Evolutionary conservation across 331 rosid genomes (phyloP), one percentile per base, ranked within the genome.

Genomic region (Rosa hybrid): DNA sequence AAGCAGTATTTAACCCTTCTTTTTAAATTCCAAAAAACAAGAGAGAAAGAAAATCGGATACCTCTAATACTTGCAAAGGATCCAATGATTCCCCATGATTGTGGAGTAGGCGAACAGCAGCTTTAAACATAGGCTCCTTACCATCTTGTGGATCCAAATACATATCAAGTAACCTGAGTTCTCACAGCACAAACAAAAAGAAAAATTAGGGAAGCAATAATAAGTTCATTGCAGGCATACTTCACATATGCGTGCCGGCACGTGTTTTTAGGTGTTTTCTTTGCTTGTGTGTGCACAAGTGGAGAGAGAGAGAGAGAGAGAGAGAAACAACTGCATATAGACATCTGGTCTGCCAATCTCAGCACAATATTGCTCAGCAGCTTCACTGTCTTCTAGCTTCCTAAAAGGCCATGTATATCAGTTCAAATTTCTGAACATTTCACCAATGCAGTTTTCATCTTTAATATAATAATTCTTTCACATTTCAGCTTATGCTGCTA

Each of bases 351-450:
- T 89, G 78, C 99, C 99, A 87, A 96, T 93, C 78, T 93, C 99
- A 63, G 97, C 97, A 91, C 99, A 96, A 84, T 96, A 96, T 86
- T 93, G 92, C 86, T 96, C 99, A 77, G 99, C 98, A 83, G 99
- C 97, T 86, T 96, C 99, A 81, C 98, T 89, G 90, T 93, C 94
- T 86, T 96, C 96, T 78, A 96, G 86, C 76, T 96, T 96, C 90
- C 98, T 96, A 86, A 46, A 68, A 89, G 77, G 64, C 80, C 83
- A 85, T 30, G 82, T 27, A 84, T 56, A 78, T 67, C 51, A 71
- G 75, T 34, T 75, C 69, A 59, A 73, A 78, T 54, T 16, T 76
- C 72, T 75, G 71, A 81, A 38, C 49, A 53, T 18, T 38, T 30
- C 65, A 53, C 49, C 64, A 53, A 73, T 51, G 23, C 12, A 41